Conservation (phyloP, 768 basidiomycete species). For the Kwoniella shandongensis region DNA sequence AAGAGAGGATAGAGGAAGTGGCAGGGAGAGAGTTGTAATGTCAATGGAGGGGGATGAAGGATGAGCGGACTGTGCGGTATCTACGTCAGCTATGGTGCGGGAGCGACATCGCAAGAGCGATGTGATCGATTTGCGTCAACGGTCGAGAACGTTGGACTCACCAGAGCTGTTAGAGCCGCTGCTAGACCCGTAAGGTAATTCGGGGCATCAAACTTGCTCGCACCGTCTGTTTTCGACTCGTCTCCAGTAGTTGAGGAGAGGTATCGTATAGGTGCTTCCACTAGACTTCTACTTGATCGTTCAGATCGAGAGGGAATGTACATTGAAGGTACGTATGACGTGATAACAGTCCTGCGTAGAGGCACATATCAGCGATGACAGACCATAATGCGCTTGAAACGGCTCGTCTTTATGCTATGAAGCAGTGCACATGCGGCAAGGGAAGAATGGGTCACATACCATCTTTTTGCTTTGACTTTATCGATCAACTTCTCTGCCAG, state of each 20-base stretch:
- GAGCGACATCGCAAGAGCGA: no score
- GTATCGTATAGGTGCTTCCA: conserved; percentile 18
- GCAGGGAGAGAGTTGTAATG: conserved; percentile 18
- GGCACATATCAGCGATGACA: neutral
- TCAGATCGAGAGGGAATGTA: conserved; percentile 27
- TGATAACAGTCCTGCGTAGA: conserved; percentile 14
- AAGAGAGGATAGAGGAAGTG: conserved; percentile 33
- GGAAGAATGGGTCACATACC: conserved; percentile 7
- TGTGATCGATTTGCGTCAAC: no score
- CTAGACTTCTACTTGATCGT: neutral
- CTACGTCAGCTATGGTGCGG: neutral
- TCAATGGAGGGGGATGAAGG: conserved; percentile 7
- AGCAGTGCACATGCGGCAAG: no score
- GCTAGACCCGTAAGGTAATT: conserved; percentile 44
- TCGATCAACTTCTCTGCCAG: conserved; percentile 12
- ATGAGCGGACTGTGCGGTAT: conserved; percentile 7
- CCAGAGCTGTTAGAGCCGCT: conserved; percentile 30
- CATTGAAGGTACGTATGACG: conserved; percentile 36
- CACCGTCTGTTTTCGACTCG: neutral
- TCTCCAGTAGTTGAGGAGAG: neutral
- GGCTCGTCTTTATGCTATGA: no score
- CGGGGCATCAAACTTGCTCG: conserved; percentile 21
- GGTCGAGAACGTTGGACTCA: no score
- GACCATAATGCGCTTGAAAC: neutral
- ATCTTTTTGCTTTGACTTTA: conserved; percentile 13